Evolutionary conservation across 768 basidiomycete genomes (phyloP).

Genomic region (Hygrocybe punicea): DNA sequence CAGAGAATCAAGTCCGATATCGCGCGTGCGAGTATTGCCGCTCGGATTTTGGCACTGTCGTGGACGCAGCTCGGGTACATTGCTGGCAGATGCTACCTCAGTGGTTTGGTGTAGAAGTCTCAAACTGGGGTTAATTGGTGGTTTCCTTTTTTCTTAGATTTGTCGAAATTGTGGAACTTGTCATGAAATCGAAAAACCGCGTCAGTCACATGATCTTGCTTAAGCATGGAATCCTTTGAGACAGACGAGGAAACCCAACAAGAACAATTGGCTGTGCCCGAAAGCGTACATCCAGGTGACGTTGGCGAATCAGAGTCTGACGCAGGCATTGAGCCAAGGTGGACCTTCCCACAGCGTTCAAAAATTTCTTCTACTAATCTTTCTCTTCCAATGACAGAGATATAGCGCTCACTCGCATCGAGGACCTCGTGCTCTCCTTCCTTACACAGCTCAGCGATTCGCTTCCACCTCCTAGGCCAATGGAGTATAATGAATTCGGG

Average conservation of each 20-base stretch:
- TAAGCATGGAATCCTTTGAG: too few species aligned
- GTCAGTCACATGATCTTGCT: too few species aligned
- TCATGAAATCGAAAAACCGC: too few species aligned
- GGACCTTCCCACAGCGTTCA: not conserved
- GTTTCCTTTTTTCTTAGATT: not conserved
- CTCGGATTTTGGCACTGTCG: conserved; percentile 56
- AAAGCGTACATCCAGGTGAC: too few species aligned
- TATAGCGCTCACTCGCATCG: conserved; percentile 17
- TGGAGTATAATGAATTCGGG: not conserved
- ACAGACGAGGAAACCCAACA: too few species aligned
- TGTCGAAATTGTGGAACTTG: too few species aligned
- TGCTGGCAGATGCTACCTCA: conserved; percentile 61
- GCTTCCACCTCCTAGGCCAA: conserved; percentile 9
- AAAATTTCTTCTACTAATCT: not conserved
- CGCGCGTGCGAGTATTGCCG: conserved; percentile 65
- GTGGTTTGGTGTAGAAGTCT: conserved; percentile 59
- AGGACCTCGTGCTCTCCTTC: conserved; percentile 28
- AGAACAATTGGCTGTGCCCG: too few species aligned
- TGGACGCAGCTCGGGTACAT: conserved; percentile 57
- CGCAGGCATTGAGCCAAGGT: too few species aligned
- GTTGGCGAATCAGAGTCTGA: too few species aligned
- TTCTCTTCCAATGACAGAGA: not conserved
- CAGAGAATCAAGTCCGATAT: conserved; percentile 29
- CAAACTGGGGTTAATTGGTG: conserved; percentile 14
- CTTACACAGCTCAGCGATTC: conserved; percentile 28